These are phyloP conservation scores for Ceratocystis destructans DNA, from an alignment of 2,329 filamentous ascomycete genomes.

Conservation along the genomic window DNA sequence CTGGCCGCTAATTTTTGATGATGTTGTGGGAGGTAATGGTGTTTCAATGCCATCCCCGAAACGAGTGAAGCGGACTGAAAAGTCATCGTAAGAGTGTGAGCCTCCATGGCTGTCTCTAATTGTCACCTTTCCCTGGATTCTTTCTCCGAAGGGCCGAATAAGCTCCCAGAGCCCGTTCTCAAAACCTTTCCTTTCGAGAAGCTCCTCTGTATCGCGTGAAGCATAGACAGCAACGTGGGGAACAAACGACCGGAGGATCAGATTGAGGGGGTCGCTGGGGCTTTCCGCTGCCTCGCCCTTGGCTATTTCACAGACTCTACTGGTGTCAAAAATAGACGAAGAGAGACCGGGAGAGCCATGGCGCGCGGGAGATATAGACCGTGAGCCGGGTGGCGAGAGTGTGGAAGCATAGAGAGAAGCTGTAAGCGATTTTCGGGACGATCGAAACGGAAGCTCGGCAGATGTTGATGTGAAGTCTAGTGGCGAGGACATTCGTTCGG, in stretches of 20 bases:
- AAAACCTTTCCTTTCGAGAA: conserved; percentile 75
- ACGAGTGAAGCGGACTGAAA: conserved; percentile 69
- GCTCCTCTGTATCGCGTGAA: conserved; percentile 71
- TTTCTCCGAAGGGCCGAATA: conserved; percentile 80
- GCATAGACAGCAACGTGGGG: conserved; percentile 78
- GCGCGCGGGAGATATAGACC: conserved; percentile 53
- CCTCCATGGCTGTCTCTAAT: conserved; percentile 81
- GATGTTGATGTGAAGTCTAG: conserved; percentile 14
- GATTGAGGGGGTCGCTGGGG: conserved; percentile 42
- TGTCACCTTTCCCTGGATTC: conserved; percentile 71
- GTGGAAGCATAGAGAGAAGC: conserved; percentile 50
- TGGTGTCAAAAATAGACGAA: conserved; percentile 43
- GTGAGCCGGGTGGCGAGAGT: conserved; percentile 52
- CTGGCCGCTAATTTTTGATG: conserved; percentile 11
- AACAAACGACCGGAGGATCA: conserved; percentile 74
- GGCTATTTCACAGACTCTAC: conserved; percentile 26
- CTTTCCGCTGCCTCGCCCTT: conserved; percentile 30
- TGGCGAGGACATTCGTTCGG: conserved; percentile 16
- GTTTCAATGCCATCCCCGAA: conserved; percentile 47
- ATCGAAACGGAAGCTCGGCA: conserved; percentile 14
- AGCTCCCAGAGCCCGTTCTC: conserved; percentile 69
- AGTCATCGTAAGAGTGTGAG: conserved; percentile 76
- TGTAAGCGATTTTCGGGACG: conserved; percentile 40
- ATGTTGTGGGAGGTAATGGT: conserved; percentile 31
- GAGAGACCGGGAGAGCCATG: conserved; percentile 42